A percentile compares a stretch with the other conserved stretches of the same genome.
Evolutionary conservation across 257 asterid genomes (phyloP).

Genomic region (Solanum acaule): DNA sequence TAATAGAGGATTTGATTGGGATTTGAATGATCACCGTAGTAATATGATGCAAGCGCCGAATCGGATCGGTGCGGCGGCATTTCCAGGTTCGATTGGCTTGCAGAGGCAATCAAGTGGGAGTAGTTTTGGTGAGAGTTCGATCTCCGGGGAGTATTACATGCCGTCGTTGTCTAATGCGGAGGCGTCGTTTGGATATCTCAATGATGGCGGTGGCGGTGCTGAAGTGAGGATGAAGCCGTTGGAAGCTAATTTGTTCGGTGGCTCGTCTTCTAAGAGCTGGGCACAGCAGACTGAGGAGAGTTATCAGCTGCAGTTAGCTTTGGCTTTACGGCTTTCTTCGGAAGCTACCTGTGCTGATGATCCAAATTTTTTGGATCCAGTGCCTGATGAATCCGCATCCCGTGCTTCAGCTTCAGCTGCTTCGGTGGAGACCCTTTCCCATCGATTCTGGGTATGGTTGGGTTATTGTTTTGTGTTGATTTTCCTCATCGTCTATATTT

Average conservation of each 20-base stretch:
- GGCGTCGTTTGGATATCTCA: neutral
- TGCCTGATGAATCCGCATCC: slow-evolving; percentile 46
- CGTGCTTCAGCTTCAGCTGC: slow-evolving; percentile 29
- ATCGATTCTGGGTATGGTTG: slow-evolving; percentile 80
- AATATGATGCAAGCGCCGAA: slow-evolving; percentile 35
- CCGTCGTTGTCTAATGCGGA: neutral
- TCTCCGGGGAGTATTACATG: slow-evolving; percentile 63
- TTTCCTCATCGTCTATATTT: neutral
- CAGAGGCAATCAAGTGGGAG: slow-evolving; percentile 97
- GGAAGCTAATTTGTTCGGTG: slow-evolving; percentile 14
- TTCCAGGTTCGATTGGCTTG: slow-evolving; percentile 41
- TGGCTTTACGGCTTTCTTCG: slow-evolving; percentile 80
- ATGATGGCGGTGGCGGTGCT: slow-evolving; percentile 14
- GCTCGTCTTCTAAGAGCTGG: slow-evolving; percentile 75
- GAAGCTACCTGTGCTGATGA: slow-evolving; percentile 87
- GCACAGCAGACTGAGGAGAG: slow-evolving; percentile 99
- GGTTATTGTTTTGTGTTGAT: neutral
- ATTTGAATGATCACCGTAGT: slow-evolving; percentile 42
- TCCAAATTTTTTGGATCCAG: slow-evolving; percentile 80
- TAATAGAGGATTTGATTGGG: slow-evolving; percentile 55
- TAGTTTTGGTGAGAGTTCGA: slow-evolving; percentile 88
- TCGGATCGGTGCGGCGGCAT: slow-evolving; percentile 46
- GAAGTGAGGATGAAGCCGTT: neutral
- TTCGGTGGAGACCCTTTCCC: slow-evolving; percentile 62
- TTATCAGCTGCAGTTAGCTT: slow-evolving; percentile 83